phyloP scores from a whole-genome alignment of 306 rosid genomes.

The Quercus glauca region DNA sequence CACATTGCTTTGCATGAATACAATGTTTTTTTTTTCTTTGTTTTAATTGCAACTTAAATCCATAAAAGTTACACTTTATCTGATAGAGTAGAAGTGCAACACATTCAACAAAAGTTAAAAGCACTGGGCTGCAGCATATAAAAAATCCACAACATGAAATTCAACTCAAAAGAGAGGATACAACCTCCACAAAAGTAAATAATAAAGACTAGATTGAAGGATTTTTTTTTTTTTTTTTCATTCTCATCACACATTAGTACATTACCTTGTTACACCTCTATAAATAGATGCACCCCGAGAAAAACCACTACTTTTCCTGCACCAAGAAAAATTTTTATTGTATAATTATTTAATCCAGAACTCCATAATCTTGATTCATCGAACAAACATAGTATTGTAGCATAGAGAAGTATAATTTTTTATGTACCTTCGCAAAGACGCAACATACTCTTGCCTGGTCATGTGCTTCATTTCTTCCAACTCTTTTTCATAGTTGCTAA shows the following conservation, averaged over 20 bases:
- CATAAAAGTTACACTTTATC: too few species aligned
- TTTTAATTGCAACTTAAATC: too few species aligned
- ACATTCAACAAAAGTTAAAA: too few species aligned
- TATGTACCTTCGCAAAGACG: conserved; percentile 85
- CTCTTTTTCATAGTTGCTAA: conserved; percentile 80
- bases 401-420: neutral
- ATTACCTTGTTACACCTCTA: conserved; percentile 91
- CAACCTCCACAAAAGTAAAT: too few species aligned
- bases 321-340: neutral
- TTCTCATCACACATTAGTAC: neutral
- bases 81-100: too few species aligned
- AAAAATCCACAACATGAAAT: too few species aligned
- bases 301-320: conserved; percentile 95
- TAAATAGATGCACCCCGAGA: conserved; percentile 96
- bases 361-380: neutral
- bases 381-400: neutral
- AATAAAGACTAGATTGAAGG: too few species aligned
- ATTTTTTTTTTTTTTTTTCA: neutral
- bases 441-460: conserved; percentile 95
- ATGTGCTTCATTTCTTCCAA: conserved; percentile 89
- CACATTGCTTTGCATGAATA: too few species aligned
- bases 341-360: neutral
- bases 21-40: too few species aligned
- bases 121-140: too few species aligned
- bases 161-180: too few species aligned